These are phyloP conservation scores for Dictyostelium citrinum DNA, from an alignment of 78 protist genomes.

Conservation along the genomic window DNA sequence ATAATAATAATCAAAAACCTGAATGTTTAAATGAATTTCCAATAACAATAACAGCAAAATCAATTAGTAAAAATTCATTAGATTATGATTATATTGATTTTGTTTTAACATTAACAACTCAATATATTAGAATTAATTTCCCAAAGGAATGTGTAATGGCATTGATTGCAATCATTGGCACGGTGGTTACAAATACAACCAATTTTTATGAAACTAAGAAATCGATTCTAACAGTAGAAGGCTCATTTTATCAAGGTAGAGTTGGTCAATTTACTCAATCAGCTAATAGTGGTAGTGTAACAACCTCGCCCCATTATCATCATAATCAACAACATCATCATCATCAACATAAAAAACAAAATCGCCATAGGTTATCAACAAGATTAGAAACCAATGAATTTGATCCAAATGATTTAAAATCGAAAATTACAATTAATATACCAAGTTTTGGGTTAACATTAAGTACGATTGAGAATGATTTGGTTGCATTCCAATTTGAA, in stretches of 20 bases:
- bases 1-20: neutral
- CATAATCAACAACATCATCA: neutral
- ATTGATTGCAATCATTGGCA: conserved; percentile 28
- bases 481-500: conserved; percentile 33
- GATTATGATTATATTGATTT: conserved; percentile 72
- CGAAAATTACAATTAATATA: conserved; percentile 16
- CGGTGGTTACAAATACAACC: conserved; percentile 5
- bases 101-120: neutral
- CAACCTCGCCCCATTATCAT: neutral
- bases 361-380: neutral
- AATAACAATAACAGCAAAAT: neutral
- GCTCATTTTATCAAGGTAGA: conserved; percentile 32
- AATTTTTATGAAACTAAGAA: conserved; percentile 44
- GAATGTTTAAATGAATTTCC: neutral
- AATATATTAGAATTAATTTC: conserved; percentile 27
- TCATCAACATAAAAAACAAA: neutral
- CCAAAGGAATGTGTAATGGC: conserved; percentile 60
- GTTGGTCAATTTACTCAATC: neutral
- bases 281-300: too few relatives aligned
- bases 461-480: conserved; percentile 12
- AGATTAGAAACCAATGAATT: conserved; percentile 26
- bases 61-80: conserved; percentile 55
- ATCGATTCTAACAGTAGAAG: conserved; percentile 41
- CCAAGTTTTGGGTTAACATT: conserved; percentile 26
- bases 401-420: conserved; percentile 74